These are phyloP conservation scores for Trametes punicea DNA, from an alignment of 768 basidiomycete genomes.

Conservation along the genomic window DNA sequence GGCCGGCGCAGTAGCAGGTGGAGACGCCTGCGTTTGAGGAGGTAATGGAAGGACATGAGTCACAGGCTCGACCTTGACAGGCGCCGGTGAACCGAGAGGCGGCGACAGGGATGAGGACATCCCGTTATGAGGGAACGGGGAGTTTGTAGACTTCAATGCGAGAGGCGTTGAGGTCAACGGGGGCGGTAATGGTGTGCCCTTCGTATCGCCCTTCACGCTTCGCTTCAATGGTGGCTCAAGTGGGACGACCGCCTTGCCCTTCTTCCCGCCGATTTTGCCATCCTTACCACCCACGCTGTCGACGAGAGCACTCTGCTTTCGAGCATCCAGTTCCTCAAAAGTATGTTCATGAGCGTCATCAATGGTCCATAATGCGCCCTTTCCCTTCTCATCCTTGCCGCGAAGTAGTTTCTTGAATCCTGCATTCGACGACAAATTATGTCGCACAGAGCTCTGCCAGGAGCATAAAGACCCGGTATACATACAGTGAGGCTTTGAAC, in stretches of 20 bases:
- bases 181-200: conserved; percentile 59
- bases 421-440: conserved; percentile 89
- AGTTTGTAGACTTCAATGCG: conserved; percentile 38
- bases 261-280: conserved; percentile 46
- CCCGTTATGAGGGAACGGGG: conserved; percentile 5
- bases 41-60: conserved; percentile 11
- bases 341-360: conserved; percentile 69
- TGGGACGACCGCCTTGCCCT: conserved; percentile 49
- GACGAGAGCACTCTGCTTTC: conserved; percentile 38
- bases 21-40: conserved; percentile 8
- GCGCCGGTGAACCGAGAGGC: conserved; percentile 5
- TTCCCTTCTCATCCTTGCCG: conserved; percentile 80
- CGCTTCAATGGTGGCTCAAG: conserved; percentile 67
- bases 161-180: conserved; percentile 67
- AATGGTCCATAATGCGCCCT: conserved; percentile 92
- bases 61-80: conserved; percentile 27
- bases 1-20: conserved; percentile 4
- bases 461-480: too few species aligned
- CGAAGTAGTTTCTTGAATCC: conserved; percentile 91
- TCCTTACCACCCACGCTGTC: conserved; percentile 35
- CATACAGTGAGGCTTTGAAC: too few species aligned
- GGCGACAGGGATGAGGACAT: conserved; percentile 1
- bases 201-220: conserved; percentile 62
- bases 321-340: conserved; percentile 69
- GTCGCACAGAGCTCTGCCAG: conserved; percentile 79